These are phyloP conservation scores for Diplotaxis tenuifolia DNA, from an alignment of 345 rosid genomes.

Conservation along the genomic window DNA sequence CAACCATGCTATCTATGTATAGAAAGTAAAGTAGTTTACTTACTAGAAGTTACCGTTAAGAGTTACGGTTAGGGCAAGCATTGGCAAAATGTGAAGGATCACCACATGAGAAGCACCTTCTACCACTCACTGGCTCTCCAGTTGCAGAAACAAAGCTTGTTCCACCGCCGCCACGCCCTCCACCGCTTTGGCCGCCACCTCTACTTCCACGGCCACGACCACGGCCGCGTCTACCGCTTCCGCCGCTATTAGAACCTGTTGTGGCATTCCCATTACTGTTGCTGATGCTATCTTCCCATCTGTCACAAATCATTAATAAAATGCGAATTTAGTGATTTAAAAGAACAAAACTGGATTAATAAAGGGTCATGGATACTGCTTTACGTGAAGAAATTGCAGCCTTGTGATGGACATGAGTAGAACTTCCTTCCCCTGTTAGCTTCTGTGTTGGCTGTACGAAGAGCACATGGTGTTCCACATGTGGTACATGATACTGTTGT, in stretches of 20 bases:
- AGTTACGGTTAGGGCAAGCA: slow-evolving; percentile 73
- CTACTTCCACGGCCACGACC: slow-evolving; percentile 42
- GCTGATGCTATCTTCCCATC: slow-evolving; percentile 82
- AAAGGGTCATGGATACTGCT: slow-evolving; percentile 22
- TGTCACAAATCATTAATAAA: slow-evolving; percentile 34
- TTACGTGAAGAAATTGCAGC: slow-evolving; percentile 91
- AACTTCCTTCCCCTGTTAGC: slow-evolving; percentile 90
- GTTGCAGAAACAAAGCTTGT: slow-evolving; percentile 74
- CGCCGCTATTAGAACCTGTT: slow-evolving; percentile 33
- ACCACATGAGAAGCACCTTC: slow-evolving; percentile 69
- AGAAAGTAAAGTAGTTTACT: not conserved
- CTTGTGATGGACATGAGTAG: slow-evolving; percentile 73
- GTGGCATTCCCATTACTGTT: slow-evolving; percentile 38
- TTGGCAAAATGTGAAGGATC: slow-evolving; percentile 96
- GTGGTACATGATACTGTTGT: slow-evolving; percentile 56
- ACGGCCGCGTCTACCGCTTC: slow-evolving; percentile 53
- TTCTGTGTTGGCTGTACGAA: slow-evolving; percentile 84
- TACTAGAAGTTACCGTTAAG: slow-evolving; percentile 26
- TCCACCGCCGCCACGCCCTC: slow-evolving; percentile 37
- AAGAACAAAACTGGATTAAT: not conserved
- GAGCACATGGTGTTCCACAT: slow-evolving; percentile 62
- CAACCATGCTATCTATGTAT: not conserved
- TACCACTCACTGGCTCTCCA: slow-evolving; percentile 74
- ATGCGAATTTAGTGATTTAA: not conserved
- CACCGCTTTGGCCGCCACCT: slow-evolving; percentile 41